These are phyloP conservation scores for Plectosphaerella plurivora DNA, from an alignment of 2,329 filamentous ascomycete species.

Conservation along the genomic window DNA sequence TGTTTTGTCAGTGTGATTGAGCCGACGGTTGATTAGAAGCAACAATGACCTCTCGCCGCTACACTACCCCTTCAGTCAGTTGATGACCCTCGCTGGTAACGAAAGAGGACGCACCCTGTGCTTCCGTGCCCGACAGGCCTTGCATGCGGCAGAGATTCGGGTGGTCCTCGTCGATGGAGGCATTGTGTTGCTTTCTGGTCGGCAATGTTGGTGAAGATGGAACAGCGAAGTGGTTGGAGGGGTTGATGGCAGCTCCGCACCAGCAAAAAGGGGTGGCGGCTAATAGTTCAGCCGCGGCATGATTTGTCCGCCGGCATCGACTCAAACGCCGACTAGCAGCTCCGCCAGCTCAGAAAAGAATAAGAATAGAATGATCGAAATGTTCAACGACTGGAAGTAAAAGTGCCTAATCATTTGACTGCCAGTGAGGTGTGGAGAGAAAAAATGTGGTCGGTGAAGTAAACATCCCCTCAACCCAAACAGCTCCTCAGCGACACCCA, in stretches of 20 bases:
- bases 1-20: background rate
- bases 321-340: background rate
- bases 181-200: background rate
- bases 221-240: background rate
- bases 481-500: background rate
- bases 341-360: no score
- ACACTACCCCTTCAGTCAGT: conserved; percentile 2
- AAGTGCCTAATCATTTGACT: no score
- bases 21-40: background rate
- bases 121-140: conserved; percentile 8
- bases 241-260: background rate
- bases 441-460: no score
- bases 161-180: background rate
- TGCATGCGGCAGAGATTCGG: conserved; percentile 7
- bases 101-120: conserved; percentile 5
- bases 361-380: no score
- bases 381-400: no score
- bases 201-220: conserved; percentile 1
- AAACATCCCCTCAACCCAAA: no score
- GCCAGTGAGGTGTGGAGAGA: no score
- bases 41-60: conserved; percentile 5
- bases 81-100: background rate
- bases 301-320: background rate
- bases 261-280: background rate
- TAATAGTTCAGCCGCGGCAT: background rate